Conservation (phyloP, 768 basidiomycete genomes). For the Cystofilobasidium capitatum region DNA sequence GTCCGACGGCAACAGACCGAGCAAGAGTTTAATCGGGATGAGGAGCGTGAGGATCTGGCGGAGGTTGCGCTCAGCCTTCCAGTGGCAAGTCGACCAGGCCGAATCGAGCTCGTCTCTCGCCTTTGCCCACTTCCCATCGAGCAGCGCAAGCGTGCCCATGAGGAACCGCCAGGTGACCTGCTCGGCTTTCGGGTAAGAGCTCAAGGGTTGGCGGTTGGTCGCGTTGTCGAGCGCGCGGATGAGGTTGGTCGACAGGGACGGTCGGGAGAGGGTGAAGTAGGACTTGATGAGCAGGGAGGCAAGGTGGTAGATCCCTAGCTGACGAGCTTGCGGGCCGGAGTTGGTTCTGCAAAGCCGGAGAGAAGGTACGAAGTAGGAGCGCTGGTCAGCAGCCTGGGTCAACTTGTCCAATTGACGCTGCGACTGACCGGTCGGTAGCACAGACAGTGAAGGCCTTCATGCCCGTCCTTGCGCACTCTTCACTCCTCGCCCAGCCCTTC, state of each 20-base stretch:
- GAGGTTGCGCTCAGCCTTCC: slow-evolving; percentile 61
- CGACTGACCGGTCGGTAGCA: slow-evolving; percentile 63
- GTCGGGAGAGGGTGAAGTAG: slow-evolving; percentile 82
- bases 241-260: slow-evolving; percentile 84
- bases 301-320: slow-evolving; percentile 90
- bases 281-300: slow-evolving; percentile 83
- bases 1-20: slow-evolving; percentile 71
- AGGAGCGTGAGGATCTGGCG: slow-evolving; percentile 84
- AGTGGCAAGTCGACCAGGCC: slow-evolving; percentile 76
- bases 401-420: too few relatives aligned
- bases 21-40: slow-evolving; percentile 76
- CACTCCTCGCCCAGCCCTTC: slow-evolving; percentile 54
- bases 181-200: slow-evolving; percentile 56
- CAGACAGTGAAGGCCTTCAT: slow-evolving; percentile 84
- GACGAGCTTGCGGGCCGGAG: slow-evolving; percentile 48
- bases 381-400: too few relatives aligned
- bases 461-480: slow-evolving; percentile 75
- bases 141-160: slow-evolving; percentile 83
- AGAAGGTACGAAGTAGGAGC: not conserved
- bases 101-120: slow-evolving; percentile 68
- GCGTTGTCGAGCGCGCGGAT: slow-evolving; percentile 78
- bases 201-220: slow-evolving; percentile 69
- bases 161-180: slow-evolving; percentile 93
- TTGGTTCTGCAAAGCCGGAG: slow-evolving; percentile 41
- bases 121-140: slow-evolving; percentile 83